Conservation (phyloP, 176 grass and related monocot genomes). For the Oryza coarctata region DNA sequence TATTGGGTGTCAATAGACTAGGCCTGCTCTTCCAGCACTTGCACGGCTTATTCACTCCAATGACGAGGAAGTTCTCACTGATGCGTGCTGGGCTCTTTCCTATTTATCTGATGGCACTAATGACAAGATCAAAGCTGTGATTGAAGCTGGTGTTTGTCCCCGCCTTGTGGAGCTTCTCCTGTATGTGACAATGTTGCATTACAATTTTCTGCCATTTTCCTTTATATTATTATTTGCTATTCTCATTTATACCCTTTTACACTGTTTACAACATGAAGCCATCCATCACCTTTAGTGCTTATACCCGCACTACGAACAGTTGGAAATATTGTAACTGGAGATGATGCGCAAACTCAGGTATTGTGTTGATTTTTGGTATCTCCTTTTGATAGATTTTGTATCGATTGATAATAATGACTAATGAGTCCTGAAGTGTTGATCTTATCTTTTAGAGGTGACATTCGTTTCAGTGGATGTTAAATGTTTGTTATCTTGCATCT, state of each 20-base stretch:
- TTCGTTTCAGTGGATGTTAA: neutral
- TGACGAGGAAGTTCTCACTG: slow-evolving; percentile 97
- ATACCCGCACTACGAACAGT: slow-evolving; percentile 95
- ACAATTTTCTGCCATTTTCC: neutral
- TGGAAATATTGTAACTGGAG: slow-evolving; percentile 98
- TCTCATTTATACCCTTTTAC: neutral
- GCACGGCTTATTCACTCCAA: slow-evolving; percentile 84
- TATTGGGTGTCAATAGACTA: slow-evolving; percentile 57
- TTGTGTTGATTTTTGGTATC: neutral
- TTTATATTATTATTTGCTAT: neutral
- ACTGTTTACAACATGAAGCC: slow-evolving; percentile 50
- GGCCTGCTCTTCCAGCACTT: slow-evolving; percentile 91
- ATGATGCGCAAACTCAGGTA: slow-evolving; percentile 90
- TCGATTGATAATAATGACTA: neutral
- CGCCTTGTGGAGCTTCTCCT: slow-evolving; percentile 93
- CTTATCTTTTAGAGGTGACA: neutral
- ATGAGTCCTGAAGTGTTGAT: neutral
- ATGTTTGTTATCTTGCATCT: neutral
- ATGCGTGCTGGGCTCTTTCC: slow-evolving; percentile 97
- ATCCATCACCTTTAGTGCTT: slow-evolving; percentile 95
- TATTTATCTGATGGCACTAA: slow-evolving; percentile 99
- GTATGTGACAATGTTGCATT: slow-evolving; percentile 39
- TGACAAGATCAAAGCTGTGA: slow-evolving; percentile 96
- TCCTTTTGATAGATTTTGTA: neutral
- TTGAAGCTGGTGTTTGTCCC: slow-evolving; percentile 88